These are phyloP conservation scores for Punctularia strigosozonata DNA, from an alignment of 768 basidiomycete species.

Conservation along the genomic window DNA sequence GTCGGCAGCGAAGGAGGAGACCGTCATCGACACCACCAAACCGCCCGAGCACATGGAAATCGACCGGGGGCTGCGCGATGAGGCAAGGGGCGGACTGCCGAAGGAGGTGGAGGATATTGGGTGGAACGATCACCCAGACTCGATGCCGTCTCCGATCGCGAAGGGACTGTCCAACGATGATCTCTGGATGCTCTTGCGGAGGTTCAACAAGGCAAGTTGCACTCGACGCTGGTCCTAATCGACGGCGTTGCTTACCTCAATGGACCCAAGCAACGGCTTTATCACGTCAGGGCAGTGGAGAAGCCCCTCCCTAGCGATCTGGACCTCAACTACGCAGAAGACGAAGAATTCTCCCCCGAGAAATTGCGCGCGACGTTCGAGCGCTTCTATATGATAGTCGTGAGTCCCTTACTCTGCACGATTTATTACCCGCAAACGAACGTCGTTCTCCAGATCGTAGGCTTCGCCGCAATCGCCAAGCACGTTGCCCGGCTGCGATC, in stretches of 20 bases:
- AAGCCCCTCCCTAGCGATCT: slow-evolving; percentile 18
- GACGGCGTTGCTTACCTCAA: too few species aligned
- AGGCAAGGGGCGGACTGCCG: too few species aligned
- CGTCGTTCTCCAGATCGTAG: slow-evolving; percentile 20
- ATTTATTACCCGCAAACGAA: background rate
- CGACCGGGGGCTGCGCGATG: too few species aligned
- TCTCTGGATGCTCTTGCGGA: slow-evolving; percentile 23
- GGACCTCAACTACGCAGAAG: slow-evolving; percentile 24
- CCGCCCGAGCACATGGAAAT: too few species aligned
- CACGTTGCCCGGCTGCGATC: slow-evolving; percentile 26
- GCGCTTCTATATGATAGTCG: slow-evolving; percentile 26
- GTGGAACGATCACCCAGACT: slow-evolving; percentile 11
- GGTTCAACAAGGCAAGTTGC: slow-evolving; percentile 28
- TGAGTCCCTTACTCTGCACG: slow-evolving; percentile 13
- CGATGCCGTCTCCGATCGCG: slow-evolving; percentile 18
- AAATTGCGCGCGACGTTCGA: slow-evolving; percentile 29
- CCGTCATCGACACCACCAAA: too few species aligned
- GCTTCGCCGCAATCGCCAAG: slow-evolving; percentile 18
- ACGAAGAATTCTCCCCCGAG: slow-evolving; percentile 31
- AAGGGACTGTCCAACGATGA: slow-evolving; percentile 27
- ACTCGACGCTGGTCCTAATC: too few species aligned
- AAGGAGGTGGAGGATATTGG: slow-evolving; percentile 16
- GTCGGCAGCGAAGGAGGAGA: too few species aligned
- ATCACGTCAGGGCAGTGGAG: slow-evolving; percentile 22
- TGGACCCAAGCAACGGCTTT: slow-evolving; percentile 22